Evolutionary conservation across 129 eudicot species (phyloP), one percentile per base, ranked within the genome.

Genomic region (Kitagawia praeruptora): DNA sequence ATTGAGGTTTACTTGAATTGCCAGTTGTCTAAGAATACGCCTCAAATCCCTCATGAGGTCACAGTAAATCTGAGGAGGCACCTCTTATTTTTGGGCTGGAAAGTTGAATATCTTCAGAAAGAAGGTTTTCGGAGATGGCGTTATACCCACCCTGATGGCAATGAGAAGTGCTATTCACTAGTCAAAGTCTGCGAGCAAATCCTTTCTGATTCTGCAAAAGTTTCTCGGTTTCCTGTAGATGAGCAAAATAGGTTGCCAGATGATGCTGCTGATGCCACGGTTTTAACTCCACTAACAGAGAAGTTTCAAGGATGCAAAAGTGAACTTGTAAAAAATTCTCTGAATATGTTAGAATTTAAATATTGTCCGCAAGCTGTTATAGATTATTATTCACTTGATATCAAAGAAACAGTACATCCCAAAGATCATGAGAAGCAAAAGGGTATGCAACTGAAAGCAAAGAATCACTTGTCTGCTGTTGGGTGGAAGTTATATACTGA

Each of bases 41-140:
- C 0, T 8, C 31, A 10, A 28, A 61, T 25, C 5, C 49, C 56
- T 3, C 21, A 80, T 8, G 73, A 80, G 75, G 48, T 16, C 61
- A 14, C 23, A 2, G 48, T 41, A 37, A 76, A 87, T 40, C 76
- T 77, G n/a, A 84, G 90, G 74, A 84, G 84, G 66, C 96, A 96
- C 86, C 88, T 96, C 42, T 78, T 74, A 45, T 84, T 49, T 88
- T 38, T 92, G 79, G 96, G 95, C 45, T 96, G 96, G 95, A 87
- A 80, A 78, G 54, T 96, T 25, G 89, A 90, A 73, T 39, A n/a
- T 40, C 38, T 28, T 11, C 79, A 7, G 31, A 85, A 15, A 15
- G 75, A 37, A 13, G 41, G 73, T 4, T 14, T 21, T 21, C 0
- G 7, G 70, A 79, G 91, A 74, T 69, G 80, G 15, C 91, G 96